Evolutionary conservation across 352 stramenopile genomes (phyloP).

Genomic region (Pythium volutum): DNA sequence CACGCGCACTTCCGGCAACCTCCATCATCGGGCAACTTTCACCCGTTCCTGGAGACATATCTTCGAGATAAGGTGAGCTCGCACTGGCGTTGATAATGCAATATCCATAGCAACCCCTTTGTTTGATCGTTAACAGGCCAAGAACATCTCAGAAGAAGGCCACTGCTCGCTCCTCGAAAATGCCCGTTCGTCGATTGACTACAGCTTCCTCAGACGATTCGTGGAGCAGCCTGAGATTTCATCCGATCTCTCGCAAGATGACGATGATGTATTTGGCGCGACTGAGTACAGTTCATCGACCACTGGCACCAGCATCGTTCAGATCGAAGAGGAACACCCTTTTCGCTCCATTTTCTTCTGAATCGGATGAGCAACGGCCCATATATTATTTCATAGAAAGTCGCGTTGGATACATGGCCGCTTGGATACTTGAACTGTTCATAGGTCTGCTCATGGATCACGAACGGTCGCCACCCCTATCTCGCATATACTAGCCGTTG

Average conservation of each 20-base stretch:
- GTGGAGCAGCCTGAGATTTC: background rate
- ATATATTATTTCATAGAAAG: conserved; percentile 15
- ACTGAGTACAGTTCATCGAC: background rate
- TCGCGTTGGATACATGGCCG: background rate
- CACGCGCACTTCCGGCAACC: background rate
- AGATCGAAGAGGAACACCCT: conserved; percentile 7
- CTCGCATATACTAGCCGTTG: background rate
- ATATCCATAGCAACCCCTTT: background rate
- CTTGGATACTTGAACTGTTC: background rate
- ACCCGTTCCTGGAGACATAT: conserved; percentile 17
- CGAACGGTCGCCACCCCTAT: background rate
- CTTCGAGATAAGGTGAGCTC: conserved; percentile 3
- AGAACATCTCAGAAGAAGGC: background rate
- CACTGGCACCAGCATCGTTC: background rate
- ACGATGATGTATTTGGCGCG: background rate
- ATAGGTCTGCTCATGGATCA: background rate
- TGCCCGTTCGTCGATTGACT: conserved; percentile 13
- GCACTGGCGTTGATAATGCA: background rate
- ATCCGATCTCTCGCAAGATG: background rate
- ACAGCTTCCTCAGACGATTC: conserved; percentile 7
- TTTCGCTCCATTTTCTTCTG: conserved; percentile 25
- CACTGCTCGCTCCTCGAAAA: background rate
- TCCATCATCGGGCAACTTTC: background rate
- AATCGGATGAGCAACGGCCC: conserved; percentile 7
- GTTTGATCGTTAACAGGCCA: background rate